Evolutionary conservation across 108 stramenopile genomes (phyloP), one percentile per base, ranked within the genome.

Genomic region (Pseudonitzschia multiseries): DNA sequence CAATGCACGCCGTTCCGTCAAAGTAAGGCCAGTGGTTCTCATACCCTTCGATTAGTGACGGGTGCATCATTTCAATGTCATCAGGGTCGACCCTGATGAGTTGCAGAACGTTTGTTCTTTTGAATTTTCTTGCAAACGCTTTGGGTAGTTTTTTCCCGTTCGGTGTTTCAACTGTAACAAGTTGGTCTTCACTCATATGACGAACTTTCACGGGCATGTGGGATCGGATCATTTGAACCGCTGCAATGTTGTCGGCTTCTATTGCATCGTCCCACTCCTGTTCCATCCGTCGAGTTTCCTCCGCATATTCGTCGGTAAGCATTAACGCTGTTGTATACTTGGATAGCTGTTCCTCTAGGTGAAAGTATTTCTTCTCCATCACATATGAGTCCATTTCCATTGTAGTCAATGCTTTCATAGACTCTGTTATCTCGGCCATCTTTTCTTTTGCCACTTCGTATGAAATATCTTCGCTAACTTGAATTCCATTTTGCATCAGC

Each of bases 1-100:
- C 10, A 84, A 24, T 14, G 83, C 83, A 13, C 83, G 68, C 42
- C 77, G 59, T 42, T 84, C 83, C 14, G 83, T 81, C 54, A 84
- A 46, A 48, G 83, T 84, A 18, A 84, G 50, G 44, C 83, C 79
- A 9, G 77, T 75, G n/a, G 68, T 71, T 48, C 75, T 68, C 69
- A 84, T 53, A 36, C 75, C 65, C 36, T 69, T 81, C 79, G 29
- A 84, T 48, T 20, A 62, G 52, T 13, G 83, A 66, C 29, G 75
- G 78, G 61, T 84, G 83, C 69, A 84, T 75, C 15, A 72, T 75
- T 42, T 70, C 76, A 52, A 84, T 68, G 43, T 74, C 69, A 18
- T 78, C 57, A 10, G 83, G 83, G 56, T 80, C 41, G 4, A 74
- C 68, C 28, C 83, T 76, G 17, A 84, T 12, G 3, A 84, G 65